These are phyloP conservation scores for Misopates orontium DNA, from an alignment of 257 asterid species.

Conservation along the genomic window DNA sequence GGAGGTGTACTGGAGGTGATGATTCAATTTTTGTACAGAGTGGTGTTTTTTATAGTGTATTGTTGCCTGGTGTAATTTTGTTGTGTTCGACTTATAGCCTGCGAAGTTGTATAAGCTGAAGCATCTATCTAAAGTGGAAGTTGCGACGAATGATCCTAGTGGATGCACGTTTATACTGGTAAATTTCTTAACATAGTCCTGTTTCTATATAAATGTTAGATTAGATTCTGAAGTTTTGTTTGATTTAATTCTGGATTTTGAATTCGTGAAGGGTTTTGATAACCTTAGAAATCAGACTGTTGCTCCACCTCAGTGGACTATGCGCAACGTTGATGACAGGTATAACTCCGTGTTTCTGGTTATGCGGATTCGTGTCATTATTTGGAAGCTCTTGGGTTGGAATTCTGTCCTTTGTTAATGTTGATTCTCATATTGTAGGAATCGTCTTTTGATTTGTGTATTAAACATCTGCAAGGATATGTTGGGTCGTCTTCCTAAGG, in stretches of 20 bases:
- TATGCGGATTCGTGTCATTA: too few relatives aligned
- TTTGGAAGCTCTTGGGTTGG: too few relatives aligned
- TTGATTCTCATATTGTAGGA: slow-evolving; percentile 49
- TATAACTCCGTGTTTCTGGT: slow-evolving; percentile 33
- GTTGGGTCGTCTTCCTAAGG: slow-evolving; percentile 86
- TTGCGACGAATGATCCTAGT: slow-evolving; percentile 86
- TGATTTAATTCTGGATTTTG: too few relatives aligned
- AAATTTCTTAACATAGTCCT: slow-evolving; percentile 16
- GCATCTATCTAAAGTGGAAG: slow-evolving; percentile 96
- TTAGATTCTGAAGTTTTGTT: too few relatives aligned
- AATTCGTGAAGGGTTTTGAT: slow-evolving; percentile 98
- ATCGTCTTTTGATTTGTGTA: slow-evolving; percentile 79
- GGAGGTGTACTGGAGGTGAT: slow-evolving; percentile 95
- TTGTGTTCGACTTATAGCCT: slow-evolving; percentile 48
- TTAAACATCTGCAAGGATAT: slow-evolving; percentile 83
- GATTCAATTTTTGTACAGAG: too few relatives aligned
- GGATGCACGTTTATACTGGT: slow-evolving; percentile 98
- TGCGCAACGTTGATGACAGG: slow-evolving; percentile 99
- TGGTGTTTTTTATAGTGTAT: too few relatives aligned
- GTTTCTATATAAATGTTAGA: too few relatives aligned
- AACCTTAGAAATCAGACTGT: slow-evolving; percentile 93
- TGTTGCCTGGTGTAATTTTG: too few relatives aligned
- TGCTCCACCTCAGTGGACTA: slow-evolving; percentile 98
- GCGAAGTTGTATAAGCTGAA: slow-evolving; percentile 91
- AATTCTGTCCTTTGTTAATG: too few relatives aligned